Evolutionary conservation across 257 asterid species (phyloP).

Genomic region (Asclepias syriaca): DNA sequence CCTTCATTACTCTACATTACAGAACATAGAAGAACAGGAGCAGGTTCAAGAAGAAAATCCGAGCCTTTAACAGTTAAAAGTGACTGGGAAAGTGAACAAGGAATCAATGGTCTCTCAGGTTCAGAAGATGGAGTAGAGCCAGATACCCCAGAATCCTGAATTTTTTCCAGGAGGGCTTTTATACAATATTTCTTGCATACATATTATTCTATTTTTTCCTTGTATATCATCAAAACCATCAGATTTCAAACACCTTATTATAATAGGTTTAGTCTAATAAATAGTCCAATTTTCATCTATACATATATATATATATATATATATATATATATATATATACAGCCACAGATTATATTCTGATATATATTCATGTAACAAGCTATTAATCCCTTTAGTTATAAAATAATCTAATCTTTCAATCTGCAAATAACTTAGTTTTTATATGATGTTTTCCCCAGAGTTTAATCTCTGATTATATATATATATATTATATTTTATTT

Average conservation of each 20-base stretch:
- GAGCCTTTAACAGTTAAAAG: slow-evolving; percentile 20
- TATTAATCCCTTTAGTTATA: background rate
- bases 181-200: slow-evolving; percentile 4
- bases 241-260: background rate
- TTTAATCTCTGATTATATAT: too few species aligned
- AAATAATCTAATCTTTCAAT: background rate
- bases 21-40: slow-evolving; percentile 53
- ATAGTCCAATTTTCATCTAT: background rate
- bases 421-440: too few species aligned
- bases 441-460: too few species aligned
- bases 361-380: background rate
- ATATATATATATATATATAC: background rate
- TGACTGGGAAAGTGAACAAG: slow-evolving; percentile 54
- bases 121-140: slow-evolving; percentile 46
- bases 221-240: background rate
- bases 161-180: background rate
- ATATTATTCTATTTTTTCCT: slow-evolving; percentile 15
- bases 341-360: background rate
- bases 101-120: slow-evolving; percentile 37
- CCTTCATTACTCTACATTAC: background rate
- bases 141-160: slow-evolving; percentile 36
- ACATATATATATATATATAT: background rate
- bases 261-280: background rate
- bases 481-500: too few species aligned
- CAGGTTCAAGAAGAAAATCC: slow-evolving; percentile 34